phyloP scores from a whole-genome alignment of 169 alveolate genomes.

The Eimeria zaria region DNA sequence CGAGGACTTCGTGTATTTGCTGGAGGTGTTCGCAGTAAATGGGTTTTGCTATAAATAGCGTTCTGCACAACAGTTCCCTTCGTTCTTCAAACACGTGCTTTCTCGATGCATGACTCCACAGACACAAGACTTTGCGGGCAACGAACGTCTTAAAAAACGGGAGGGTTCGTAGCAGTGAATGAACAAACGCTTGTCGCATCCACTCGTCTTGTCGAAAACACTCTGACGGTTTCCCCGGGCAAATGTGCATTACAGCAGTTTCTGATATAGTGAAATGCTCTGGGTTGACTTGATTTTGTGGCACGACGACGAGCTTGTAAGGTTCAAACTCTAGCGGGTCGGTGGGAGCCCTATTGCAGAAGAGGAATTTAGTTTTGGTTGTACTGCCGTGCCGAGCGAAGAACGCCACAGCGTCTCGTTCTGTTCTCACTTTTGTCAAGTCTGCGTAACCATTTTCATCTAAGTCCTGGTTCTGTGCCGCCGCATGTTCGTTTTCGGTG shows the following conservation, averaged over 20 bases:
- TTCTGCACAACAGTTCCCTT: conserved; percentile 56
- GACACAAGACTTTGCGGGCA: conserved; percentile 46
- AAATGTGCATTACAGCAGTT: conserved; percentile 82
- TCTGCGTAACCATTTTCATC: conserved; percentile 66
- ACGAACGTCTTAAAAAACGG: conserved; percentile 77
- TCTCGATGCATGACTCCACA: conserved; percentile 72
- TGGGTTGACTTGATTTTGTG: conserved; percentile 71
- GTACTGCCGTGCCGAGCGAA: conserved; percentile 94
- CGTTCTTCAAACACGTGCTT: conserved; percentile 49
- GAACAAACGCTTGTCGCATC: conserved; percentile 79
- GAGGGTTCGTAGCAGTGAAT: conserved; percentile 78
- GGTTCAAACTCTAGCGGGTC: conserved; percentile 51
- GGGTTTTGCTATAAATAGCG: conserved; percentile 79
- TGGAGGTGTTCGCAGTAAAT: conserved; percentile 25
- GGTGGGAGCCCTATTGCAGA: conserved; percentile 89
- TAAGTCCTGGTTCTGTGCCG: conserved; percentile 62
- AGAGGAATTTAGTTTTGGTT: conserved; percentile 92
- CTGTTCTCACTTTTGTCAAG: conserved; percentile 82
- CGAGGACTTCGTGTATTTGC: conserved; percentile 59
- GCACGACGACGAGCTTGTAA: conserved; percentile 83
- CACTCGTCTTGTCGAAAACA: conserved; percentile 77
- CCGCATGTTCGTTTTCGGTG: background rate
- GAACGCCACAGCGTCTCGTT: conserved; percentile 94
- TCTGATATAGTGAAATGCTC: conserved; percentile 82
- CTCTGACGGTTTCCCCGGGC: conserved; percentile 85